These are phyloP conservation scores for Xenosphaeropsis pyriputrescens DNA, from an alignment of 2,329 filamentous ascomycete species.

Conservation along the genomic window DNA sequence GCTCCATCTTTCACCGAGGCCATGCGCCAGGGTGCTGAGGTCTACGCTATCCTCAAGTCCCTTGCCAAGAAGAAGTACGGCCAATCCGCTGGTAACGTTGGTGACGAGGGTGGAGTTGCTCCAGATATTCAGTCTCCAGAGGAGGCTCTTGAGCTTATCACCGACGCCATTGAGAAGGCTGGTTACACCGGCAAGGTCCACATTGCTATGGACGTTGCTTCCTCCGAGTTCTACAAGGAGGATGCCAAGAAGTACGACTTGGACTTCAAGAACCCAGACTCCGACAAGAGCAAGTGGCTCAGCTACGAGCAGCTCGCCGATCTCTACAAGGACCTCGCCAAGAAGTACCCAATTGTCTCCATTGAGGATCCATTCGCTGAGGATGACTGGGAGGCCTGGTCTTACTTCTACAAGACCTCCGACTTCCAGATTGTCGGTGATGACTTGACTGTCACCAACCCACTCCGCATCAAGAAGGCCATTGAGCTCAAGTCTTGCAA, in stretches of 20 bases:
- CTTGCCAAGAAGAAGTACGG: constrained; percentile 99
- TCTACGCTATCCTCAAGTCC: constrained; percentile 95
- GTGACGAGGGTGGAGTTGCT: constrained; percentile 98
- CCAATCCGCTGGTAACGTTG: constrained; percentile 96
- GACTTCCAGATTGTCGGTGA: constrained; percentile 98
- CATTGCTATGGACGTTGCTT: constrained; percentile 98
- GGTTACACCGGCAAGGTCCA: constrained; percentile 94
- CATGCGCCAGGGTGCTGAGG: constrained; percentile 90
- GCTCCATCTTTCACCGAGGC: constrained; percentile 90
- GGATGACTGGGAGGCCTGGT: constrained; percentile 99
- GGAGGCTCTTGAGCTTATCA: constrained; percentile 94
- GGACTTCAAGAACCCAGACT: constrained; percentile 99
- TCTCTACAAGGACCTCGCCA: constrained; percentile 72
- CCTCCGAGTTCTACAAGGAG: constrained; percentile 97
- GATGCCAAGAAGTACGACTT: constrained; percentile 99
- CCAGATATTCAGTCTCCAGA: constrained; percentile 95
- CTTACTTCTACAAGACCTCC: constrained; percentile 99
- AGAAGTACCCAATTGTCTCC: constrained; percentile 97
- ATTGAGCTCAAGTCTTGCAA: constrained; percentile 99
- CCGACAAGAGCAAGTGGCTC: constrained; percentile 93
- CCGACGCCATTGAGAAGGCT: constrained; percentile 81
- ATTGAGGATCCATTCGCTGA: constrained; percentile 99
- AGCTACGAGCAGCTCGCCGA: constrained; percentile 94
- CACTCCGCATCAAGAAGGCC: constrained; percentile 97
- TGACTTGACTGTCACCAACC: constrained; percentile 98